Base-by-base conservation (phyloP, 371 early-diverging fungal species). In the Zopfochytrium polystomum region DNA sequence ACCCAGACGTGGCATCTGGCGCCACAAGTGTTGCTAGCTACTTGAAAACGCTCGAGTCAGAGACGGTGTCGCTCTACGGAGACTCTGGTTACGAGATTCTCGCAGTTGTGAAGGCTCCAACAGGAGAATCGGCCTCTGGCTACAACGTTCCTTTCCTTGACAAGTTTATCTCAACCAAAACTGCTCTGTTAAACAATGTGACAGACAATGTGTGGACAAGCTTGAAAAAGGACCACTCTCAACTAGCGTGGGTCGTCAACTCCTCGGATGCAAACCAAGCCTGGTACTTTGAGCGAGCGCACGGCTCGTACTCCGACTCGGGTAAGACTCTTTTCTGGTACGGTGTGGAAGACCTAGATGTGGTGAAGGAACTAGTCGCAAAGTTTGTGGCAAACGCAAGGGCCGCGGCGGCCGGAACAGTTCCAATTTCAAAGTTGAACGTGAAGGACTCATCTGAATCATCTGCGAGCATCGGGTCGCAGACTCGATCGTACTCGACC, bases 211-310 rank as follows among this genome's bases (percentile, higher is more conserved):
- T 92, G 31, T 94, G 93, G 95, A 77, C 80, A 27, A 74, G 85
- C 51, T 82, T 95, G 45, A 74, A 78, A 46, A 85, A 85, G 55
- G 91, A 93, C 60, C 82, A 87, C 58, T 72, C 82, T 27, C 69
- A 71, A 33, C 77, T 95, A 45, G 79, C 80, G 49, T 93, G 93
- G 93, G 80, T 87, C 11, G 59, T 65, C n/a, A 73, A 76, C 30
- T 73, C 76, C 55, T 77, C 72, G 46, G 86, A 87, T 63, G 62
- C 73, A 27, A 80, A 82, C 74, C 78, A 78, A 53, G 52, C 73
- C 11, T 97, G 95, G 96, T 91, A 91, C 70, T 97, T 95, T 80
- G 92, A 94, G 63, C 86, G 92, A 60, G 89, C 93, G 20, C 90
- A 94, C 53, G 96, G 96, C 22, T 89, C 89, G 61, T 85, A 85